Conservation (phyloP, 2,329 filamentous ascomycete species). For the Diaporthe sp. region DNA sequence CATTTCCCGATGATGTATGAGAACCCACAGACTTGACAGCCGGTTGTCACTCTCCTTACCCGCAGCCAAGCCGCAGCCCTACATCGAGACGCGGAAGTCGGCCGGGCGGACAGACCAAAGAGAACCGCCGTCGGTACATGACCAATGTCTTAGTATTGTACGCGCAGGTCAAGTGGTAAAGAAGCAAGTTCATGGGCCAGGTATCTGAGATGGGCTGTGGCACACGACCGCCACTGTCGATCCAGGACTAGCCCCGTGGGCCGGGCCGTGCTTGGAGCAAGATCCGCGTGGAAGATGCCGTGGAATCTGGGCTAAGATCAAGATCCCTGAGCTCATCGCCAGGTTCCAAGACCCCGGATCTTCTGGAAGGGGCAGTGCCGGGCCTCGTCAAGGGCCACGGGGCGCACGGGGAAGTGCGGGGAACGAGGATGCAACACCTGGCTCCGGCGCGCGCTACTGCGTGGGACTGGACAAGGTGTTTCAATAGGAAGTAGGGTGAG, state of each 20-base stretch:
- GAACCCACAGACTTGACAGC: not conserved
- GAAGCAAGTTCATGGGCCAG: not conserved
- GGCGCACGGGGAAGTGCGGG: slow-evolving; percentile 20
- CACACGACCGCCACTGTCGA: not conserved
- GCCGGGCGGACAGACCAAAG: not conserved
- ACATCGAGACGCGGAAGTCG: no score
- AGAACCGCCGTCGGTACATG: no score
- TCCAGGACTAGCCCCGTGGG: not conserved
- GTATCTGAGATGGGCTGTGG: not conserved
- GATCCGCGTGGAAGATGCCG: not conserved
- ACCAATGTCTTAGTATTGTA: not conserved
- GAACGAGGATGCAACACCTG: slow-evolving; percentile 15
- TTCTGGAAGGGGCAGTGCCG: not conserved
- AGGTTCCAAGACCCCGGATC: not conserved
- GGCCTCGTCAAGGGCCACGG: not conserved
- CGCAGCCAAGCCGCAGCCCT: not conserved
- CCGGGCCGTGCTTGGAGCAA: not conserved
- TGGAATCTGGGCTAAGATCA: not conserved
- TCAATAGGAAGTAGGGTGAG: slow-evolving; percentile 5
- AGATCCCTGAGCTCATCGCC: not conserved
- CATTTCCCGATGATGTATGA: not conserved
- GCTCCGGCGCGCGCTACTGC: slow-evolving; percentile 4
- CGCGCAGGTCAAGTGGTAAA: not conserved
- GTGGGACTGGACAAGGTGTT: slow-evolving; percentile 1
- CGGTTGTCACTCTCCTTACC: no score